Evolutionary conservation across 257 asterid genomes (phyloP), one percentile per base, ranked within the genome.

Genomic region (Forsythia viridissima): DNA sequence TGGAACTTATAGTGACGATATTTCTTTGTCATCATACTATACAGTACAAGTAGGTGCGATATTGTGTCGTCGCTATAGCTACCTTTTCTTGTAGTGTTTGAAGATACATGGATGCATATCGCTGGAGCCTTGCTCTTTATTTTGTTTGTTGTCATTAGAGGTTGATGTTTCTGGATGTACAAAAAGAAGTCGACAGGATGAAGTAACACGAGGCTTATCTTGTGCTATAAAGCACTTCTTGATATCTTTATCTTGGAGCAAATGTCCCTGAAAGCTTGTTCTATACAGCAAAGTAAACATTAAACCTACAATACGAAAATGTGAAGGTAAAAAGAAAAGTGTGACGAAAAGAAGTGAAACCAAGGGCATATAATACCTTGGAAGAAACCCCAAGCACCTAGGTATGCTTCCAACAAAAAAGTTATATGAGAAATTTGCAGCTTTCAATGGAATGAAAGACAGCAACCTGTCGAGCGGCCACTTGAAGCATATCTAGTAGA

Each of bases 381-480:
- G 90, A 76, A 94, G 90, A 86, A 82, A 86, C 15, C 55, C 84
- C 88, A 94, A 81, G 88, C 98, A 94, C 87, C 88, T 89, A 0
- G 98, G 97, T 82, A 92, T 84, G 80, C 72, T 81, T 73, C 98
- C 97, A 82, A 87, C 85, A 72, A 94, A 89, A 82, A 90, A 94
- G 76, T 94, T 94, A 86, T 71, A 92, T 15, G 98, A 94, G 80
- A 94, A 88, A 84, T 94, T 97, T 6, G 89, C 97, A 42, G 84
- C 84, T 87, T 86, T 91, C 79, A 94, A 89, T 89, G 90, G 80
- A 96, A 88, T 78, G 86, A 82, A 76, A 78, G 85, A 74, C 98
- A 94, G 70, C 91, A 82, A 1, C 94, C 96, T 37, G 52, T 67
- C 38, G 82, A 80, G 46, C 76, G 77, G 21, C 78, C 83, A 73